Conservation (phyloP, 1,284 basidiomycete species). For the Psilocybe mexicana region DNA sequence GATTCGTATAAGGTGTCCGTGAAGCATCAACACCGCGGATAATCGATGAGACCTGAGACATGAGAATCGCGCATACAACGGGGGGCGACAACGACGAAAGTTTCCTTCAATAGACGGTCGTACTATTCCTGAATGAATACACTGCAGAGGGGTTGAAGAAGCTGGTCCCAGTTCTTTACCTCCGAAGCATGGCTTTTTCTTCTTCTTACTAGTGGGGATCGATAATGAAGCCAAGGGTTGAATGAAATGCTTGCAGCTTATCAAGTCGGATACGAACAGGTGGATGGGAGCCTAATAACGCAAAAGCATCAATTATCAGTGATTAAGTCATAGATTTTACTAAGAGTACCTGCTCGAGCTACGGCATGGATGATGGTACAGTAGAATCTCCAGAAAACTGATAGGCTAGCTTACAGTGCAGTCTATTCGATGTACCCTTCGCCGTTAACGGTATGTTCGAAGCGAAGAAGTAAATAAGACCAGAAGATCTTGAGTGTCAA, state of each 20-base stretch:
- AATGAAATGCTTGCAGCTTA: background rate
- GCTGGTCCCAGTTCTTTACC: background rate
- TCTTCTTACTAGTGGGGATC: background rate
- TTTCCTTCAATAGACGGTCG: no score
- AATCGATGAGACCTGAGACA: no score
- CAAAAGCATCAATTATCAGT: background rate
- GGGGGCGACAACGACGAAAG: no score
- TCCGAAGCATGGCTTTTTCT: background rate
- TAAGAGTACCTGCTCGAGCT: no score
- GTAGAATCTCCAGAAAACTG: no score
- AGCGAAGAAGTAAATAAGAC: background rate
- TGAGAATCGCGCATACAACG: no score
- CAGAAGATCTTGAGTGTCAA: background rate
- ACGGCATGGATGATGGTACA: no score
- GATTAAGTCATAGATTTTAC: background rate
- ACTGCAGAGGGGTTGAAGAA: background rate
- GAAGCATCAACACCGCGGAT: no score
- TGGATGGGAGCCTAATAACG: background rate
- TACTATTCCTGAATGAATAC: background rate
- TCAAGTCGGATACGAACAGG: background rate
- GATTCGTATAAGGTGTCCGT: no score
- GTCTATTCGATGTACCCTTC: no score
- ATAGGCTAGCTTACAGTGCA: no score
- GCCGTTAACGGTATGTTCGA: background rate
- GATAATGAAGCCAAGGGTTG: background rate